Conservation (phyloP, 768 basidiomycete genomes). For the Pisolithus tinctorius region DNA sequence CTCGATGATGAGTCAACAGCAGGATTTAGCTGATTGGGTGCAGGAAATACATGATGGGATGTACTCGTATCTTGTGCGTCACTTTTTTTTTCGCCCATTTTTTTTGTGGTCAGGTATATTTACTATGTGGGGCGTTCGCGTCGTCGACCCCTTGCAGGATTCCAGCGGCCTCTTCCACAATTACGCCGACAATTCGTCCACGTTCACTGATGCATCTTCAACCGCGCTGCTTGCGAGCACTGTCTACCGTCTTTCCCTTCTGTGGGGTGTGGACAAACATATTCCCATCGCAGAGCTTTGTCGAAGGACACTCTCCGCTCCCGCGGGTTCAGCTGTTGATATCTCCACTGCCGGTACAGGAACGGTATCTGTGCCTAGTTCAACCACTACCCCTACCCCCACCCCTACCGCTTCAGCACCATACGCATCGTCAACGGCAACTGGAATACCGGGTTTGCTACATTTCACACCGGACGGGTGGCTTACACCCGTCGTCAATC, state of each 20-base stretch:
- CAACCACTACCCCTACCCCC: not conserved
- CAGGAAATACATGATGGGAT: conserved; percentile 69
- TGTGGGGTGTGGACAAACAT: conserved; percentile 41
- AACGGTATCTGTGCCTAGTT: not conserved
- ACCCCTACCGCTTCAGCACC: conserved; percentile 8
- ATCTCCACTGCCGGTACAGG: conserved; percentile 1
- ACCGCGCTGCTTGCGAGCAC: conserved; percentile 71
- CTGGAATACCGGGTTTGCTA: conserved; percentile 16
- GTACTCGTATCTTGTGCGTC: conserved; percentile 53
- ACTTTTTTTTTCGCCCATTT: not conserved
- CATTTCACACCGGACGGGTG: conserved; percentile 59
- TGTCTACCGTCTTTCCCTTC: conserved; percentile 64
- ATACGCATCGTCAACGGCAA: conserved; percentile 5
- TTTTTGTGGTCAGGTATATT: not conserved
- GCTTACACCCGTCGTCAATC: conserved; percentile 72
- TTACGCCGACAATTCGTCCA: conserved; percentile 52
- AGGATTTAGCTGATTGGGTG: conserved; percentile 58
- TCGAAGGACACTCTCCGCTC: conserved; percentile 33
- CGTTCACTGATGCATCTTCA: conserved; percentile 69
- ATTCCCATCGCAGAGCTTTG: conserved; percentile 53
- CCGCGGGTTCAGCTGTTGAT: conserved; percentile 12
- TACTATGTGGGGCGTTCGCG: not conserved
- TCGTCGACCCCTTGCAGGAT: not conserved
- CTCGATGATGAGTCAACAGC: conserved; percentile 43
- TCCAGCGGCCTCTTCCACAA: conserved; percentile 46